Base-by-base conservation (phyloP, 352 stramenopile genomes). In the Phytophthora melonis region DNA sequence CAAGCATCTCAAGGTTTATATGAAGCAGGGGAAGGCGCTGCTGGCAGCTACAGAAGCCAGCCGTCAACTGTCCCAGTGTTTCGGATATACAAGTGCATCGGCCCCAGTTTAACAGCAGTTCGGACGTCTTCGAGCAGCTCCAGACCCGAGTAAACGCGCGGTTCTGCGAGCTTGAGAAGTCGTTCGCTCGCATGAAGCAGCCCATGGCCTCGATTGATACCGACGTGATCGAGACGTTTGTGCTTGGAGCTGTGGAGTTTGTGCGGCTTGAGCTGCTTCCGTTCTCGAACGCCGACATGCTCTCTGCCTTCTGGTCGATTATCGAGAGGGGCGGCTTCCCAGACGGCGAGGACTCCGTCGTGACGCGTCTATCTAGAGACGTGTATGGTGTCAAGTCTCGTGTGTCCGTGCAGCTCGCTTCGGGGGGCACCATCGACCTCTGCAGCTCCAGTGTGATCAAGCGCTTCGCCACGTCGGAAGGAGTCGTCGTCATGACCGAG, bases 361-460 rank as follows among this genome's bases (percentile, higher is more conserved):
- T 70, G 3, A 41, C 49, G 23, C 21, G 61, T 9, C 68, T 56
- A 4, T 72, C 62, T 0, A 47, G 57, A 0, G 58, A 79, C 27
- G 58, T 25, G 2, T 50, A 68, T 3, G 72, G 62, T 11, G 10
- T 73, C 19, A 64, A 56, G 27, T 30, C 27, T 30, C 23, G 39
- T 5, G 21, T 73, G 8, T 36, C 27, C 27, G 3, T 30, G 27
- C 27, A 30, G 3, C 27, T 30, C 27, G 60, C 14, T 49, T 58
- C 21, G 49, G 54, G 9, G 3, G 47, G 49, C 0, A n/a, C 54
- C 4, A 47, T 72, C 27, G 36, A 9, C 5, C 60, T 76, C 21
- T 49, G 72, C 47, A 49, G 34, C 2, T 53, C 60, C 25, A 53
- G 36, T n/a, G 62, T 76, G 1, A 32, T 73, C 7, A 79, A 76